Evolutionary conservation across 2,329 filamentous ascomycete genomes (phyloP), one percentile per base, ranked within the genome.

Genomic region (Zymoseptoria tritici): DNA sequence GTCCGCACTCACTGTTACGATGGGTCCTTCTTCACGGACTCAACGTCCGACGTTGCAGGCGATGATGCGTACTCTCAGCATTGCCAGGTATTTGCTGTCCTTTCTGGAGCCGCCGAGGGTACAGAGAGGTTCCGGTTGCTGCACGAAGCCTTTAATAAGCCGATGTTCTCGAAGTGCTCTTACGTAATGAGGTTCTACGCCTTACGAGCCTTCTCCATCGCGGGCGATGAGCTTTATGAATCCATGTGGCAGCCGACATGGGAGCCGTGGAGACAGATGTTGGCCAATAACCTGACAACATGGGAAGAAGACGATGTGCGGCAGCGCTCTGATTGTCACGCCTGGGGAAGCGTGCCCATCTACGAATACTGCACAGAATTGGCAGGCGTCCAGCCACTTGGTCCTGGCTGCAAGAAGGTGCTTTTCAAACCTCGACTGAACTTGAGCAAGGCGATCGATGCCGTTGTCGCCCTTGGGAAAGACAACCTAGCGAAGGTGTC

Each of bases 291-390:
- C 55, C 57, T 78, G 9, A 70, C 75, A 0, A 78, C 76, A 2
- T 78, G 76, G 75, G 73, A 74, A 51, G 76, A 78, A 57, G 76
- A 78, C 55, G 71, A 75, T 58, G 76, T 78, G 4, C 65, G 72
- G 2, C 74, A 76, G 60, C 70, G 76, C 4, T 77, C 75, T 1
- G 76, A 78, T 62, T 78, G 76, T 55, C 76, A 78, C 67, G 75
- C 76, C 2, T 78, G 75, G 76, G 74, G 76, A 1, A 75, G 74
- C 58, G 74, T 76, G 16, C 76, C 75, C 0, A 66, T 78, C 3
- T 77, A 77, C 55, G 76, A 78, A 58, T 77, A 71, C 49, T 74
- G 70, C 31, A 72, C 72, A 8, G 76, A 78, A 62, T 9, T 78
- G 36, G 63, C 76, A 59, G 70, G 55, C 60, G 66, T 29, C 67